Evolutionary conservation across 352 stramenopile species (phyloP).

Genomic region (Blastocystis sp.): DNA sequence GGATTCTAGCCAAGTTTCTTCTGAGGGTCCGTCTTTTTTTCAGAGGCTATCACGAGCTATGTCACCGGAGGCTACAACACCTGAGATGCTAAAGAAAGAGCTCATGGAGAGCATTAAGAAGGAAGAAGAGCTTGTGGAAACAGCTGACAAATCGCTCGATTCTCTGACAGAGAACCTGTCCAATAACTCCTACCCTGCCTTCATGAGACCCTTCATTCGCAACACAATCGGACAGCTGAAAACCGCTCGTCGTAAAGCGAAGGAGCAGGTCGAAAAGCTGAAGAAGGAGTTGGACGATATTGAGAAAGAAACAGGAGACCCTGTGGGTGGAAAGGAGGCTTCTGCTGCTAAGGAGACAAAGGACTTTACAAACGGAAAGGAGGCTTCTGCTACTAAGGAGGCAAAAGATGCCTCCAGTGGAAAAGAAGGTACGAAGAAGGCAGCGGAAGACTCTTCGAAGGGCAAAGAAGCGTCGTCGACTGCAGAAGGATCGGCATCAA

Average conservation of each 20-base stretch:
- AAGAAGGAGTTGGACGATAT: background rate
- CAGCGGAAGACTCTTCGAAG: background rate
- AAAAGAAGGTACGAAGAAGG: slow-evolving; percentile 4
- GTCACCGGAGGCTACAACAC: no score
- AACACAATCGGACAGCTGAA: slow-evolving; percentile 6
- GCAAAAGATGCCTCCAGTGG: background rate
- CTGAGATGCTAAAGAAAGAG: background rate
- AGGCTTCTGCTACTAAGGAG: no score
- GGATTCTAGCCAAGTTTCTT: no score
- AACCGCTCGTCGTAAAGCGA: background rate
- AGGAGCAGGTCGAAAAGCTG: background rate
- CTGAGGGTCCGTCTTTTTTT: no score
- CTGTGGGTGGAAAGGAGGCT: background rate
- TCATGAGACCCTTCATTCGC: background rate
- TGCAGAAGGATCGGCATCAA: no score
- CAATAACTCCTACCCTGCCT: background rate
- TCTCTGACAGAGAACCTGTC: background rate
- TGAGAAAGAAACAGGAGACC: background rate
- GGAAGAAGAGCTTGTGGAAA: background rate
- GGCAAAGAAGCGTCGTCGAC: background rate
- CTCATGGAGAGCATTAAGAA: background rate
- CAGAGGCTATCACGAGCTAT: no score
- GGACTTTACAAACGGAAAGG: no score
- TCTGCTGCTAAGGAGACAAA: no score
- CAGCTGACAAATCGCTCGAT: background rate